Base-by-base conservation (phyloP, 495 filamentous ascomycete genomes). In the Hyaloscypha bicolor region DNA sequence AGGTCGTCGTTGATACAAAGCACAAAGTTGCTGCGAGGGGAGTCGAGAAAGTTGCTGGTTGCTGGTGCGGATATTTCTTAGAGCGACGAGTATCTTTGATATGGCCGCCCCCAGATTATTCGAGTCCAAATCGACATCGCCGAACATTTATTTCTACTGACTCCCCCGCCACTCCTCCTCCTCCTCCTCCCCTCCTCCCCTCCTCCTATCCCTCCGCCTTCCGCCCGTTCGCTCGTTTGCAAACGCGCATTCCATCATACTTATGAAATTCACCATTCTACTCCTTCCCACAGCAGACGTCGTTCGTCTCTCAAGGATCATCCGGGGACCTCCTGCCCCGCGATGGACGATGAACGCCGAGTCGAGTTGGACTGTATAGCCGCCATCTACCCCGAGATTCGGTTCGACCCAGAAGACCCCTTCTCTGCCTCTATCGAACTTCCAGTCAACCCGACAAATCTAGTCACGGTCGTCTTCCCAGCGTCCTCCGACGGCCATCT, bases 361-460 rank as follows among this genome's bases (percentile, higher is more conserved):
- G 81, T 89, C 19, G 95, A 99, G 78, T 83, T 99, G 58, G 87
- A 85, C 56, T 87, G 93, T n/a, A 87, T 98, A 55, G 81, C 83
- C 16, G 91, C 93, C 72, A 98, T 99, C 69, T 99, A 87, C 69
- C 94, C 94, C 22, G 95, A 99, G 76, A 86, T 97, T 19, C 80
- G 82, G 35, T 77, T 91, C 37, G 82, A 87, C 62, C 78, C 84
- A 4, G 72, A 83, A 4, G 76, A 88, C 68, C 85, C 85, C 2
- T 90, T 88, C 74, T 83, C 82, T 59, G 87, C 91, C 3, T 83
- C 82, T 6, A 81, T 98, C 62, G 88, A 91, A 30, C 77, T 98
- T 0, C 85, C 88, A 8, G 90, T 97, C 59, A 83, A 86, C 33
- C 91, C 95, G 0, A 77, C 84, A 14, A 78, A 81, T 63, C 89